Evolutionary conservation across 352 stramenopile species (phyloP).

Genomic region (Phytopythium mirpurense): DNA sequence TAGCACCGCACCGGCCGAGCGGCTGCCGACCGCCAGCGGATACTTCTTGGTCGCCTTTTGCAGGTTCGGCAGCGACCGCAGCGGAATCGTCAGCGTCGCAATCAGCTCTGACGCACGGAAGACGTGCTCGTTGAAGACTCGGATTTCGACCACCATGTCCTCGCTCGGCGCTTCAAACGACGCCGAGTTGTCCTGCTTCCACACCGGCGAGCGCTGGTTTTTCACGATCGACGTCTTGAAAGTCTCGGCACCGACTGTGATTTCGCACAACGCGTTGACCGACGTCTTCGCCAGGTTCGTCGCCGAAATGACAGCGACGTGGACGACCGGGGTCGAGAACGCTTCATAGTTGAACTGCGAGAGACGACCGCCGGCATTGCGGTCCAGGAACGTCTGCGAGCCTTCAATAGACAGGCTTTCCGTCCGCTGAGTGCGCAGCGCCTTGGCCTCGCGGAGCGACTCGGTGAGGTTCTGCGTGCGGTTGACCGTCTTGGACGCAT

Average conservation of each 20-base stretch:
- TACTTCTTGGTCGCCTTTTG: slow-evolving; percentile 81
- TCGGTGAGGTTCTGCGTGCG: slow-evolving; percentile 47
- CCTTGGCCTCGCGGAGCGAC: slow-evolving; percentile 45
- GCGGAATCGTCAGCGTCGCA: slow-evolving; percentile 66
- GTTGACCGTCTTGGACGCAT: slow-evolving; percentile 80
- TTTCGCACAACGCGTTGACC: slow-evolving; percentile 79
- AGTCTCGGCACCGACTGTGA: slow-evolving; percentile 73
- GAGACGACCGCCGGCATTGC: slow-evolving; percentile 58
- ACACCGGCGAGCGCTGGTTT: slow-evolving; percentile 77
- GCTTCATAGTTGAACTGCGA: slow-evolving; percentile 86
- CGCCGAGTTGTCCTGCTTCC: slow-evolving; percentile 80
- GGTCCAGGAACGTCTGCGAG: slow-evolving; percentile 49
- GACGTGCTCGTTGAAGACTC: slow-evolving; percentile 78
- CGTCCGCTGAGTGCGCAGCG: slow-evolving; percentile 56
- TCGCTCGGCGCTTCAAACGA: slow-evolving; percentile 75
- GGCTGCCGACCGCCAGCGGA: slow-evolving; percentile 70
- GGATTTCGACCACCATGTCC: slow-evolving; percentile 81
- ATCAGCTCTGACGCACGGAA: slow-evolving; percentile 74
- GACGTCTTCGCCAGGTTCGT: slow-evolving; percentile 76
- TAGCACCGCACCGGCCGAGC: slow-evolving; percentile 69
- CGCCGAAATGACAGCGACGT: slow-evolving; percentile 74
- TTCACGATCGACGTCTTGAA: slow-evolving; percentile 85
- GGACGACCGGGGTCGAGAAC: slow-evolving; percentile 74
- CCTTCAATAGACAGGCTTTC: slow-evolving; percentile 64
- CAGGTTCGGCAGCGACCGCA: slow-evolving; percentile 84